Evolutionary conservation across 768 basidiomycete genomes (phyloP), one percentile per base, ranked within the genome.

Genomic region (Auriscalpium orientale): DNA sequence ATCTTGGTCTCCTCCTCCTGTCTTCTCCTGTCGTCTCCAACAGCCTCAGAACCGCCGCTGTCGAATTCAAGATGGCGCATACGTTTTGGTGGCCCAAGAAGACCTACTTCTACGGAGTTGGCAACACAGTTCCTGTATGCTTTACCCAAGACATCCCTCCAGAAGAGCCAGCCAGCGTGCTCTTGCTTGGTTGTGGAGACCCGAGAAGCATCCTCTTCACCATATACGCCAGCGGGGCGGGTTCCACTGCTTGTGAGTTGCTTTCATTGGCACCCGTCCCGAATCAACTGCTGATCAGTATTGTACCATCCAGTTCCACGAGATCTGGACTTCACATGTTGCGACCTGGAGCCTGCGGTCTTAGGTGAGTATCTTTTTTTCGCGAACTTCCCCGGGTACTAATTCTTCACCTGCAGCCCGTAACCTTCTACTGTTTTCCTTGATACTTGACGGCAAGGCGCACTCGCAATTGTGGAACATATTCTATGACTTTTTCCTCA

Each of bases 101-200:
- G 58, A 66, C 66, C 2, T 79, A 74, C 56, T 84, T 82, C 68
- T 84, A 83, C 64, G 76, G 82, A 2, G 68, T 82, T 13, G 83
- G 84, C 36, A 83, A 83, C 62, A 83, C 83, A 0, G 72, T 80
- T 4, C 76, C 84, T 5, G 67, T 78, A 4, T 76, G 70, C 46
- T 67, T 84, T 13, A 77, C 78, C 3, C 68, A 76, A 53, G 70
- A 75, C 43, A 63, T 84, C 6, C 66, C 78, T 55, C 75, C 76
- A 0, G 80, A 80, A 57, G 65, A 73, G 51, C 52, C 66, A n/a
- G 80, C 78, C 7, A 65, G 74, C n/a, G 64, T 82, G 22, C 69
- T 85, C 4, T 72, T 82, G 16, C 68, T 83, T 33, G 82, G 76
- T 21, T 83, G 81, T 59, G 82, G 82, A 15, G 83, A 84, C 60